Base-by-base conservation (phyloP, 2,329 filamentous ascomycete species). In the Talaromyces sp. region DNA sequence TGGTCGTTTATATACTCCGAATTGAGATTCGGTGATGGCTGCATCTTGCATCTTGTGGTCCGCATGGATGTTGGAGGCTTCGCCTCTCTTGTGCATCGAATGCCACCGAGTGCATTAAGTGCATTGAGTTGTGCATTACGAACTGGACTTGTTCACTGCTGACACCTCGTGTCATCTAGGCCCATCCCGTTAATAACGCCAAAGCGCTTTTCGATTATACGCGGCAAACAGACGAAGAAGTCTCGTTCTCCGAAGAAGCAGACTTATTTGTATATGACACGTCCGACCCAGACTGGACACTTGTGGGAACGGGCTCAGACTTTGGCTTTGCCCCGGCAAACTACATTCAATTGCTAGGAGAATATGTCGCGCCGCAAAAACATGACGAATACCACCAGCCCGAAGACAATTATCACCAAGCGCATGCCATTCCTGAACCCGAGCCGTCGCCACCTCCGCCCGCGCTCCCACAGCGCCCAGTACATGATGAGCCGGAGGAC, bases 141-240 rank as follows among this genome's bases (percentile, higher is more conserved):
- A 33, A 33, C 13, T 4, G 5, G 32, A n/a, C 25, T 36, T 27
- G 32, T 19, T 55, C 15, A 36, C 11, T 56, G 30, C 25, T 39
- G 19, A 51, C 25, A 39, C 25, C 56, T 64, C 52, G 32, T 30
- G 28, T 52, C 66, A 62, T 63, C 59, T 67, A 91, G 87, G 88
- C 88, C 62, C 79, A 83, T 69, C 85, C 90, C 27, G 76, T 85
- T 64, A 81, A 85, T 64, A 83, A 88, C 67, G 95, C 93, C 56
- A 92, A 89, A 75, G 91, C 95, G n/a, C 85, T 98, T n/a, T 99
- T 93, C 80, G 95, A 99, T 75, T 99, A 99, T 75, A 91, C 91
- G 57, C 87, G 93, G 69, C 95, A 99, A 79, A 99, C 95, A 27
- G 95, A 99, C 72, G 95, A 99, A 77, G 95, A 99, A 77, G 82